Percentiles rank a stretch among this genome's conserved stretches.
Conservation (phyloP, 2,329 filamentous ascomycete species). For the Aureobasidium sp. region DNA sequence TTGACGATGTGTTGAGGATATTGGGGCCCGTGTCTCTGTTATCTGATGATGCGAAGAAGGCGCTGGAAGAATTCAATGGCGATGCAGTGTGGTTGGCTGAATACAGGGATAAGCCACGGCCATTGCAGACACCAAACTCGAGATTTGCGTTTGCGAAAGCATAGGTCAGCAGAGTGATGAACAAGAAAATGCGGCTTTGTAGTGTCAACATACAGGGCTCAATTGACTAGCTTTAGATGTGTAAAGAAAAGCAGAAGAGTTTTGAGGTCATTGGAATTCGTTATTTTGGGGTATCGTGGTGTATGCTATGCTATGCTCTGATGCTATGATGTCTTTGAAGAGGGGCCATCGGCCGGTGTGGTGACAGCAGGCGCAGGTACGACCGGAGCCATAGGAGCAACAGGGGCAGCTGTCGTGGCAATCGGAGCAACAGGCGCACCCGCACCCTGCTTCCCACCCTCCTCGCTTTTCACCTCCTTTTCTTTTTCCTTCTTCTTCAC, state of each 20-base stretch:
- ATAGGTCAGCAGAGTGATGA: background rate
- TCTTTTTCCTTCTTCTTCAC: constrained; percentile 12
- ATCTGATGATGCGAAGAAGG: constrained; percentile 45
- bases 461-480: background rate
- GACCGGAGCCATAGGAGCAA: background rate
- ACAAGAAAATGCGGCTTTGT: too few species aligned
- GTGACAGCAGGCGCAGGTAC: background rate
- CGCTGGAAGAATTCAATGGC: constrained; percentile 58
- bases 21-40: constrained; percentile 38
- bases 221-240: too few species aligned
- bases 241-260: background rate
- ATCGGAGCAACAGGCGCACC: background rate
- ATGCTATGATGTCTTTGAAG: background rate
- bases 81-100: constrained; percentile 69
- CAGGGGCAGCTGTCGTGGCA: background rate
- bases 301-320: background rate
- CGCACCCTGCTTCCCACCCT: background rate
- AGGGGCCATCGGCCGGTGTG: background rate
- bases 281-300: background rate
- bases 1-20: constrained; percentile 64
- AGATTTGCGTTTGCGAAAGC: constrained; percentile 5
- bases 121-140: background rate
- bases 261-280: background rate
- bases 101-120: background rate
- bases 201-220: too few species aligned